These are phyloP conservation scores for Cryphonectria radicalis DNA, from an alignment of 2,329 filamentous ascomycete species.

Conservation along the genomic window DNA sequence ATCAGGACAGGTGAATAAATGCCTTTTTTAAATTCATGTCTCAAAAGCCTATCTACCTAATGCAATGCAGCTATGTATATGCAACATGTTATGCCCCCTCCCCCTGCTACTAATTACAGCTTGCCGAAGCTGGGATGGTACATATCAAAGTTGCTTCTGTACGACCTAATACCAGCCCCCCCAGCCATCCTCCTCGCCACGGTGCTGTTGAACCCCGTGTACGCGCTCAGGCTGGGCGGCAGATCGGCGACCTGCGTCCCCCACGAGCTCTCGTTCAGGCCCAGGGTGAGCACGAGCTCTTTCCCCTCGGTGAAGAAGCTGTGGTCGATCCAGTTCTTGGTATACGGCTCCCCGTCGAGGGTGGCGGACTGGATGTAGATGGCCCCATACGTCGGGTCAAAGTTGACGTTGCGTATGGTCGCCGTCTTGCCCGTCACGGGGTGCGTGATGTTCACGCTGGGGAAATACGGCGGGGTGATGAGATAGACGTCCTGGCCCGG, in stretches of 20 bases:
- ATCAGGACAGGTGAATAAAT: background rate
- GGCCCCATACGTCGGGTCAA: conserved; percentile 60
- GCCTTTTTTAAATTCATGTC: background rate
- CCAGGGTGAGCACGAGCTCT: conserved; percentile 65
- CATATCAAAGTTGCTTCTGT: conserved; percentile 14
- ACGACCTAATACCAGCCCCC: background rate
- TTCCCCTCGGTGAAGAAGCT: conserved; percentile 69
- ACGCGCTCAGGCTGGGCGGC: conserved; percentile 60
- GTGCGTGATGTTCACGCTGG: conserved; percentile 61
- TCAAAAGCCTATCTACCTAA: background rate
- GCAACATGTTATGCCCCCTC: too few species aligned
- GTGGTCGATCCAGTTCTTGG: conserved; percentile 70
- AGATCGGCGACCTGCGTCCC: conserved; percentile 62
- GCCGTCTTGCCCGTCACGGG: conserved; percentile 63
- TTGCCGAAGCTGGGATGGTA: background rate
- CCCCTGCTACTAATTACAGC: background rate
- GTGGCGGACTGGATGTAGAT: conserved; percentile 70
- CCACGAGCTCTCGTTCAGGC: conserved; percentile 65
- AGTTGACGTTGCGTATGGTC: conserved; percentile 63
- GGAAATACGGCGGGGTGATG: conserved; percentile 72
- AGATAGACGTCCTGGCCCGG: conserved; percentile 72
- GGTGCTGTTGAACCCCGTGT: conserved; percentile 39
- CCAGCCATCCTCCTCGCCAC: conserved; percentile 14
- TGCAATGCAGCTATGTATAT: background rate
- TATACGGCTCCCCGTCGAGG: conserved; percentile 63